These are phyloP conservation scores for Microdochium paspali DNA, from an alignment of 2,329 filamentous ascomycete species.

Conservation along the genomic window DNA sequence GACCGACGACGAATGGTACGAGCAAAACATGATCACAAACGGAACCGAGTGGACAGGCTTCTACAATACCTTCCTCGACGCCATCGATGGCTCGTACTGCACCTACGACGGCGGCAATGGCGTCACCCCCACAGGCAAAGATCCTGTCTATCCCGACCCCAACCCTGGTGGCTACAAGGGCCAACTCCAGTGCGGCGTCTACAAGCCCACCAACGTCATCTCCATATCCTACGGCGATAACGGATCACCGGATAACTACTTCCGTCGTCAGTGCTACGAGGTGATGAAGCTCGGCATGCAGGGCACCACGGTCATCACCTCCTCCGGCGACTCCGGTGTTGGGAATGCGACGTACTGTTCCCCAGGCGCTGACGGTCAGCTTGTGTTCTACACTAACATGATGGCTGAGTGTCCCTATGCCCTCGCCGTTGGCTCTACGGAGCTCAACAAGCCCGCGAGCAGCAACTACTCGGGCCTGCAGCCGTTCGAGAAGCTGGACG, in stretches of 20 bases:
- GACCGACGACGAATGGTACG: slow-evolving; percentile 34
- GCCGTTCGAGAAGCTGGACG: not conserved
- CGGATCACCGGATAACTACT: slow-evolving; percentile 34
- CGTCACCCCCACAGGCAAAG: slow-evolving; percentile 26
- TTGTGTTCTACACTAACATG: slow-evolving; percentile 30
- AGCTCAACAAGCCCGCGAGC: not conserved
- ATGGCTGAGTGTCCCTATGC: slow-evolving; percentile 37
- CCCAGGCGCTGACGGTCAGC: slow-evolving; percentile 18
- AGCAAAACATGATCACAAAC: slow-evolving; percentile 12
- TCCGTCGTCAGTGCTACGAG: slow-evolving; percentile 26
- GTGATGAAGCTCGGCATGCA: slow-evolving; percentile 32
- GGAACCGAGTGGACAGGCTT: slow-evolving; percentile 17
- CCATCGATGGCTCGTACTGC: slow-evolving; percentile 44
- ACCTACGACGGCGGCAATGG: slow-evolving; percentile 38
- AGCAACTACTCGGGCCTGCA: not conserved
- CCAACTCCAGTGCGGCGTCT: slow-evolving; percentile 20
- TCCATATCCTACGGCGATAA: slow-evolving; percentile 36
- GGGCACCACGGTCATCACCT: slow-evolving; percentile 24
- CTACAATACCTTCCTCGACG: slow-evolving; percentile 34
- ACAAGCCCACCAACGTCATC: slow-evolving; percentile 23
- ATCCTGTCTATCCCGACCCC: slow-evolving; percentile 40
- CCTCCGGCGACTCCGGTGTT: slow-evolving; percentile 26
- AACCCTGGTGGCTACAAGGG: slow-evolving; percentile 39
- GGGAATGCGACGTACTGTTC: slow-evolving; percentile 16
- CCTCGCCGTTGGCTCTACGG: slow-evolving; percentile 25